These are phyloP conservation scores for Brasilioporus rufonigricans DNA, from an alignment of 768 basidiomycete genomes.

Conservation along the genomic window DNA sequence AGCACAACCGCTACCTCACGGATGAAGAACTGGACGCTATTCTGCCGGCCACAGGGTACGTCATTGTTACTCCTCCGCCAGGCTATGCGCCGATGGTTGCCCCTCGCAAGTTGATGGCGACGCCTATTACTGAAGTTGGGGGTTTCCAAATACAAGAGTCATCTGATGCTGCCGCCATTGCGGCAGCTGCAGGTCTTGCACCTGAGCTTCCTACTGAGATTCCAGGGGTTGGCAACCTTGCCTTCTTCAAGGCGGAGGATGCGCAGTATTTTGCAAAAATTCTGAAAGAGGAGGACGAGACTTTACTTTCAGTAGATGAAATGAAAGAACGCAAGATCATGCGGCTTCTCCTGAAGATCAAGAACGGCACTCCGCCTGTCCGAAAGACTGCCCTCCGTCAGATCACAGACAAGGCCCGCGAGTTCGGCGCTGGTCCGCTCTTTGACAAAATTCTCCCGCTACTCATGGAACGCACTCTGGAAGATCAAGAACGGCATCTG, in stretches of 20 bases:
- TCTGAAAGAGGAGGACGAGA: constrained; percentile 93
- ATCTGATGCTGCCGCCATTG: constrained; percentile 83
- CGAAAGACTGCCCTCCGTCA: constrained; percentile 97
- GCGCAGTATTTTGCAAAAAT: constrained; percentile 98
- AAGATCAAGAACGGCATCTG: constrained; percentile 97
- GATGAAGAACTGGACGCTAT: constrained; percentile 95
- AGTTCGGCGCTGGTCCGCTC: constrained; percentile 95
- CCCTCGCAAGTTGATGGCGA: constrained; percentile 61
- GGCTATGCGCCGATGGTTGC: constrained; percentile 83
- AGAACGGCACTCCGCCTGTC: constrained; percentile 98
- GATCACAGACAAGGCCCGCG: constrained; percentile 98
- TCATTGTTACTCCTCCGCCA: constrained; percentile 89
- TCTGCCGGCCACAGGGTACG: constrained; percentile 83
- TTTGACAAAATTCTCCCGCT: constrained; percentile 98
- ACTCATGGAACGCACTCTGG: constrained; percentile 96
- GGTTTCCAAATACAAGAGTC: constrained; percentile 98
- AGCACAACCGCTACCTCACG: constrained; percentile 91
- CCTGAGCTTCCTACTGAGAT: constrained; percentile 96
- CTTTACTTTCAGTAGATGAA: constrained; percentile 89
- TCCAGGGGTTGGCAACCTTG: constrained; percentile 93
- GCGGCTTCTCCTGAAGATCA: constrained; percentile 96
- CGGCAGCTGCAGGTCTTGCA: constrained; percentile 88
- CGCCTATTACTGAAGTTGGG: constrained; percentile 54
- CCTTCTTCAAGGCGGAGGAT: constrained; percentile 98
- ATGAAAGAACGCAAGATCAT: constrained; percentile 99